Base-by-base conservation (phyloP, 176 grass and related monocot species). In the Oryza officinalis region DNA sequence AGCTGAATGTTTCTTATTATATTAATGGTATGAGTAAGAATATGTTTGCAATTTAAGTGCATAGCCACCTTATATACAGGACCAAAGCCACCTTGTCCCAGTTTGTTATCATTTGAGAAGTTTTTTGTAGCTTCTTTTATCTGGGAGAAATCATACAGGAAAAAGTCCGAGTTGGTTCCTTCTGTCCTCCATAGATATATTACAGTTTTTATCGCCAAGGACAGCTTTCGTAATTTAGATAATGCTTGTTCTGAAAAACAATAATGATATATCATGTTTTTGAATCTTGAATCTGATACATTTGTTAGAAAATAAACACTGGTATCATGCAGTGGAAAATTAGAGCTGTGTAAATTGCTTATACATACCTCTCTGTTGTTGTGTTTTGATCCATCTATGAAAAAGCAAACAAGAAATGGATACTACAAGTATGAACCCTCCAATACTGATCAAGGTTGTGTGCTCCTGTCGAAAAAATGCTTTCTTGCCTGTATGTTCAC, bases 31-130 rank as follows among this genome's bases (percentile, higher is more conserved):
- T 72, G 26, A 78, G 63, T 26, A 59, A 22, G 31, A 67, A 40
- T 33, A 6, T 27, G 27, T 83, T 77, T 31, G 32, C 64, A 59
- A 38, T 84, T 12, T 45, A 59, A 30, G 23, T 33, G 38, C 45
- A 41, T 77, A 57, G 12, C 12, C 80, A 94, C 92, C 92, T 88
- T 91, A 74, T 94, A 91, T 68, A 94, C 88, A 44, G 83, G 78
- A 80, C 92, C 92, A 27, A 94, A 94, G 10, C 92, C 88, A 65
- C 89, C 91, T 90, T 94, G 73, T 69, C 91, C 88, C 13, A 94
- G 83, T 73, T 84, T 94, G 52, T 94, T 91, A 10, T 84, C 30
- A 41, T 69, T 65, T 1, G 76, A 45, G 37, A 94, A 94, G 71
- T 91, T 84, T 20, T 67, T 17, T 73, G 92, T 94, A 15, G 83